Evolutionary conservation across 2,329 filamentous ascomycete species (phyloP).

Genomic region (Sporothrix globosa): DNA sequence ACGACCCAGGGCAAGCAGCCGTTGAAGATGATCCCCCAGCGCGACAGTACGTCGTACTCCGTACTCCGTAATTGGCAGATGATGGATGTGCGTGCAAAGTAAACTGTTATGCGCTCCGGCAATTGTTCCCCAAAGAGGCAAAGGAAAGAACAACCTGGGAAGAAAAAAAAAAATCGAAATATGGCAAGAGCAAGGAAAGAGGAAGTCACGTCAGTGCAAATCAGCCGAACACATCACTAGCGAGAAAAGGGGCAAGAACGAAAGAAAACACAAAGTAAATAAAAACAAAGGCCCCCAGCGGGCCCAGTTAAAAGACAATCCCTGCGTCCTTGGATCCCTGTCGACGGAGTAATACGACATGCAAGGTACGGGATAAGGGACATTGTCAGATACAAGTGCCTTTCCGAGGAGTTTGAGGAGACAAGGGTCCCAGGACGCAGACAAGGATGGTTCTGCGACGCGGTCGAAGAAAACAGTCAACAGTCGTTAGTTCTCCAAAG

Average conservation of each 20-base stretch:
- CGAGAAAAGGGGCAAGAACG: slow-evolving; percentile 19
- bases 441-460: background rate
- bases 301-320: slow-evolving; percentile 16
- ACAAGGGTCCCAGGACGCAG: background rate
- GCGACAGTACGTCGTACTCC: no score
- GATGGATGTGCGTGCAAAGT: background rate
- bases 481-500: slow-evolving; percentile 12
- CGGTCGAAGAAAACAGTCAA: background rate
- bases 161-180: no score
- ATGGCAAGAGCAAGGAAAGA: background rate
- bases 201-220: no score
- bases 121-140: slow-evolving; percentile 13
- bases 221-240: background rate
- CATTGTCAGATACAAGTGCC: slow-evolving; percentile 21
- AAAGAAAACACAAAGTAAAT: slow-evolving; percentile 18
- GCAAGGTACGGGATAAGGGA: slow-evolving; percentile 17
- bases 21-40: slow-evolving; percentile 3
- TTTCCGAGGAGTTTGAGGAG: background rate
- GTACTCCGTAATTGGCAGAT: background rate
- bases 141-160: background rate
- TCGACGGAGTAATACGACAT: background rate
- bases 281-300: background rate
- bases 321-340: background rate
- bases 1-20: slow-evolving; percentile 15
- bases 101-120: slow-evolving; percentile 3